Conservation (phyloP, 2,329 filamentous ascomycete species). For the Sporothrix globosa region DNA sequence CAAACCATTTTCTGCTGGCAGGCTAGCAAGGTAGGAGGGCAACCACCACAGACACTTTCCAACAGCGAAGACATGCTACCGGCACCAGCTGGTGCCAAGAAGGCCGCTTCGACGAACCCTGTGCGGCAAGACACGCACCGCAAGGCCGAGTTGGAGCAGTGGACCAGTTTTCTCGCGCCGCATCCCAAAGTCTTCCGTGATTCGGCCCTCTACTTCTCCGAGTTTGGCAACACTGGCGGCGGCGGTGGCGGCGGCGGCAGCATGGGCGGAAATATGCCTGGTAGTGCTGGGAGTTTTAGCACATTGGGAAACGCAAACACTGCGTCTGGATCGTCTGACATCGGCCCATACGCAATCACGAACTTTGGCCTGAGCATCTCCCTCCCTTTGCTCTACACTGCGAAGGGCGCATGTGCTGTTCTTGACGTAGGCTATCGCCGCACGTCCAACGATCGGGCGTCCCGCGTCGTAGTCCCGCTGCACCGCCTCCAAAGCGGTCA, state of each 20-base stretch:
- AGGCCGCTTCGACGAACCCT: not conserved
- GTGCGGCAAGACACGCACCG: slow-evolving; percentile 7
- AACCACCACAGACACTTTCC: not conserved
- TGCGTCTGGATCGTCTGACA: not conserved
- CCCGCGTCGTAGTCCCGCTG: slow-evolving; percentile 26
- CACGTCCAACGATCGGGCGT: not conserved
- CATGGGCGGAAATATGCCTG: not conserved
- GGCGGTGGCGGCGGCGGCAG: not conserved
- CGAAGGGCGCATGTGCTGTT: slow-evolving; percentile 31
- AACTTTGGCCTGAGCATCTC: slow-evolving; percentile 35
- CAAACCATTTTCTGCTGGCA: slow-evolving; percentile 39
- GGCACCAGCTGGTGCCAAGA: not conserved
- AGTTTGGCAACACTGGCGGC: not conserved
- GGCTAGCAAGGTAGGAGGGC: not conserved
- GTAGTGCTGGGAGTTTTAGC: not conserved
- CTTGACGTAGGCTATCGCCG: slow-evolving; percentile 30
- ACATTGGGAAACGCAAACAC: not conserved
- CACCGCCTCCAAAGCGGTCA: slow-evolving; percentile 29
- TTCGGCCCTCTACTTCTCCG: slow-evolving; percentile 28
- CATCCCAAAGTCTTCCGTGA: slow-evolving; percentile 32
- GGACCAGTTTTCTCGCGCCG: slow-evolving; percentile 35
- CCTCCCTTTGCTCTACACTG: slow-evolving; percentile 32
- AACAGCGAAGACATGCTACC: not conserved
- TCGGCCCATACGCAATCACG: slow-evolving; percentile 32
- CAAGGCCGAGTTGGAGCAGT: slow-evolving; percentile 20